Percentiles rank a stretch among this genome's conserved stretches.
These are phyloP conservation scores for Phellopilus nigrolimitatus DNA, from an alignment of 1,284 basidiomycete species.

Conservation along the genomic window DNA sequence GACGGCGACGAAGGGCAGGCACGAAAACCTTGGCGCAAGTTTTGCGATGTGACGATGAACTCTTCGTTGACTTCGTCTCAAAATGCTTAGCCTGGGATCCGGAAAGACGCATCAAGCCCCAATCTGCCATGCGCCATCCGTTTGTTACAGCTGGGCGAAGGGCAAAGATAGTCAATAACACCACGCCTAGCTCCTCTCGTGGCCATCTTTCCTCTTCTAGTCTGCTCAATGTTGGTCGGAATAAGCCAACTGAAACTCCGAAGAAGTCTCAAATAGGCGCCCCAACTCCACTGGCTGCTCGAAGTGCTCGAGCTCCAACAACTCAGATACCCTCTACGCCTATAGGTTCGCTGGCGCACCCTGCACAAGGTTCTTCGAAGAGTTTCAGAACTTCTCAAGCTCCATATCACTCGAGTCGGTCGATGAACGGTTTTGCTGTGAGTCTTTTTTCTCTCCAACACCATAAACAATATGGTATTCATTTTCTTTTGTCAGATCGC, in stretches of 20 bases:
- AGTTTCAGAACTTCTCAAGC: constrained; percentile 39
- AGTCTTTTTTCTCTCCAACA: not conserved
- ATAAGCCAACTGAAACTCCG: constrained; percentile 64
- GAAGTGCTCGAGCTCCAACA: constrained; percentile 52
- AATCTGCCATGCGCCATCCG: constrained; percentile 87
- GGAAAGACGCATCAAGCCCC: constrained; percentile 91
- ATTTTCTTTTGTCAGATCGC: constrained; percentile 7
- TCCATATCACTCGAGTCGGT: constrained; percentile 39
- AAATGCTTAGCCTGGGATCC: constrained; percentile 99
- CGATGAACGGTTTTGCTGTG: constrained; percentile 33
- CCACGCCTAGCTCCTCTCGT: constrained; percentile 43
- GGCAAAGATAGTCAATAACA: constrained; percentile 40
- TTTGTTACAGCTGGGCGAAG: constrained; percentile 72
- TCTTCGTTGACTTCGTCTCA: constrained; percentile 88
- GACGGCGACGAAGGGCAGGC: constrained; percentile 85
- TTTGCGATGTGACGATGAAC: constrained; percentile 84
- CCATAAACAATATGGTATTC: not conserved
- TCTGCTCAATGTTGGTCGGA: constrained; percentile 40
- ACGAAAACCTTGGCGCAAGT: constrained; percentile 88
- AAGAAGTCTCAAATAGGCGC: constrained; percentile 85
- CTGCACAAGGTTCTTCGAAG: constrained; percentile 33
- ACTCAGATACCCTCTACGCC: constrained; percentile 58
- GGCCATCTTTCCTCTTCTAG: constrained; percentile 49
- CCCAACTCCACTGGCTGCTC: constrained; percentile 76
- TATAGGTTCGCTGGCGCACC: constrained; percentile 36